Percentiles rank a stretch among this genome's conserved stretches.
These are phyloP conservation scores for Colletotrichum phormii DNA, from an alignment of 2,329 filamentous ascomycete species.

Conservation along the genomic window DNA sequence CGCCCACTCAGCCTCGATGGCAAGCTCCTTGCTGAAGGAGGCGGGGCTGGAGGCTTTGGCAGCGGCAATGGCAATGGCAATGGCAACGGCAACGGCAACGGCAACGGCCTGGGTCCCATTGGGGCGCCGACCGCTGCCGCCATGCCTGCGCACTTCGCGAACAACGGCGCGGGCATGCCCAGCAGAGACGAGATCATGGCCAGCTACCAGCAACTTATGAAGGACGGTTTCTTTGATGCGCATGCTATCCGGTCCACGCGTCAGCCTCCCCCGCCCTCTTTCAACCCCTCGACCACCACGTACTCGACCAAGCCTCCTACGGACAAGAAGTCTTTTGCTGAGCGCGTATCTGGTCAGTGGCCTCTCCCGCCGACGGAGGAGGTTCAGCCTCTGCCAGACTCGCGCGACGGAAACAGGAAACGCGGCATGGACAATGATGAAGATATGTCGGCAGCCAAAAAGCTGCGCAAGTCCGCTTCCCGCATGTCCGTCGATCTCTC, in stretches of 20 bases:
- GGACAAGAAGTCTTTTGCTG: conserved; percentile 30
- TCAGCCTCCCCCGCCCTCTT: conserved; percentile 50
- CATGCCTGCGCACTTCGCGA: conserved; percentile 8
- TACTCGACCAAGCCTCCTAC: conserved; percentile 29
- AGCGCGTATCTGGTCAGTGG: conserved; percentile 38
- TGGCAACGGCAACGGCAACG: neutral
- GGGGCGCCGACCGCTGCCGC: conserved; percentile 7
- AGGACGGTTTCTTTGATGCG: conserved; percentile 68
- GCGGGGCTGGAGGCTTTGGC: conserved; percentile 18
- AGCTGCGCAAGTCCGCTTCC: conserved; percentile 64
- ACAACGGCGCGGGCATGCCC: conserved; percentile 44
- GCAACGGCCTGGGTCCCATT: neutral
- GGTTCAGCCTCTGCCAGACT: conserved; percentile 37
- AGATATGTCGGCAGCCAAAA: conserved; percentile 53
- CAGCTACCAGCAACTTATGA: conserved; percentile 67
- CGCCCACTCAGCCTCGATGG: conserved; percentile 38
- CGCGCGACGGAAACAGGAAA: conserved; percentile 64
- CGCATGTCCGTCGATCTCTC: conserved; percentile 53
- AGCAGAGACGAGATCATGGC: conserved; percentile 64
- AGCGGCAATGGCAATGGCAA: neutral
- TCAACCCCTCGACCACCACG: conserved; percentile 27
- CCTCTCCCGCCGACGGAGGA: conserved; percentile 38
- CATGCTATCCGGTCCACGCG: conserved; percentile 69
- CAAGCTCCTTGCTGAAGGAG: conserved; percentile 32
- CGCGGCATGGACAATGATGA: conserved; percentile 51